Conservation (phyloP, 129 eudicot species). For the Centaurea solstitialis region DNA sequence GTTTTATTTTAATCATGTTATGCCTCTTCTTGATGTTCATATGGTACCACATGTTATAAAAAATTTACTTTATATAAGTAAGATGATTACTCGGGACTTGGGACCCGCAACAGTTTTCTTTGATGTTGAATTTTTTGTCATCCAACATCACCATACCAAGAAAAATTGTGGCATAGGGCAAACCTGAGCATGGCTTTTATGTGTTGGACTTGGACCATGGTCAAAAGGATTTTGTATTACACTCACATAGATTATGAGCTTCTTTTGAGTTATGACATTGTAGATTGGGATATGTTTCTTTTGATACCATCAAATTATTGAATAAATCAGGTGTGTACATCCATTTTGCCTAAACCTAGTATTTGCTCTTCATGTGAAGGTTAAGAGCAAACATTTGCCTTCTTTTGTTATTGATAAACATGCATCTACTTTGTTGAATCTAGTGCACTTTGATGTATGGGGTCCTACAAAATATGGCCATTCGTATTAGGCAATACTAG, state of each 20-base stretch:
- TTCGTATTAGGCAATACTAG: not conserved
- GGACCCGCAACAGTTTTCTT: no score
- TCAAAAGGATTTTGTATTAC: not conserved
- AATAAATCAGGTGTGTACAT: not conserved
- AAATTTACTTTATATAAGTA: no score
- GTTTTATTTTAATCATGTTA: no score
- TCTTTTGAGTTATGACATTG: conserved; percentile 1
- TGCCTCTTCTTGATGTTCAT: not conserved
- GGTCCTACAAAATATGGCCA: no score
- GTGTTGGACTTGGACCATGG: not conserved
- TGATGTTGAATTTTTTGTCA: not conserved
- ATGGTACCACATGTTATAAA: not conserved
- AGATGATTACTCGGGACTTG: no score
- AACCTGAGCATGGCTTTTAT: not conserved
- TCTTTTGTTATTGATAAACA: no score
- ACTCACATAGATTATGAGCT: not conserved
- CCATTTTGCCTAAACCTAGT: not conserved
- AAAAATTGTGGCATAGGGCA: not conserved
- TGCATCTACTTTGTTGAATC: no score
- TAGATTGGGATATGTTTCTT: not conserved
- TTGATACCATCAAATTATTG: not conserved
- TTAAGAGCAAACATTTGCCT: conserved; percentile 3
- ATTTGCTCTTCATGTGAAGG: not conserved
- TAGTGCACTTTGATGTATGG: no score
- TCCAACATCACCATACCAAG: not conserved